phyloP scores from a whole-genome alignment of 352 stramenopile species.

The Pythium insidiosum region DNA sequence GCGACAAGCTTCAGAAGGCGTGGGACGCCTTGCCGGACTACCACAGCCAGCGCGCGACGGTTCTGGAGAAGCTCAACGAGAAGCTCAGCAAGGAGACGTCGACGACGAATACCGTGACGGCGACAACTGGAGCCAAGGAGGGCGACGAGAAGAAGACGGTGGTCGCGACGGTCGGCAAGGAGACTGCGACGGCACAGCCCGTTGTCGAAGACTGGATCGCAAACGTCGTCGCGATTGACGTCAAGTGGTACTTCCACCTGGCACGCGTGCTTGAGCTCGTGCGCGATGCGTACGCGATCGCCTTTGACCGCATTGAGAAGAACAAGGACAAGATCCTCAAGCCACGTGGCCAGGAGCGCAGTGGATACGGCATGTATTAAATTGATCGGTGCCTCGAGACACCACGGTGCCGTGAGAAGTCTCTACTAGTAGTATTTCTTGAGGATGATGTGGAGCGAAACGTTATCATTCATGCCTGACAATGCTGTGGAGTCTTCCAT shows the following conservation, averaged over 20 bases:
- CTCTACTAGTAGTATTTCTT: neutral
- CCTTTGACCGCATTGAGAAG: constrained; percentile 59
- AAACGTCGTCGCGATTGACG: constrained; percentile 60
- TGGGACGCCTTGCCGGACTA: constrained; percentile 75
- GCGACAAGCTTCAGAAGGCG: constrained; percentile 64
- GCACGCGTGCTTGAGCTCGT: constrained; percentile 55
- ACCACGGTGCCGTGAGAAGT: neutral
- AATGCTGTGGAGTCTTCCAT: no score
- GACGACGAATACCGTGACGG: constrained; percentile 46
- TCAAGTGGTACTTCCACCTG: constrained; percentile 85
- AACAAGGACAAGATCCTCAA: constrained; percentile 80
- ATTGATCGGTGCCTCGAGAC: neutral
- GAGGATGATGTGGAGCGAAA: no score
- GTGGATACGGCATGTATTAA: constrained; percentile 81
- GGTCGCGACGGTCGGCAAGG: constrained; percentile 48
- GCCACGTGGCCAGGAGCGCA: constrained; percentile 56
- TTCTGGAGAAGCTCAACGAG: constrained; percentile 65
- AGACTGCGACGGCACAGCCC: constrained; percentile 20
- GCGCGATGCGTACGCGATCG: constrained; percentile 71
- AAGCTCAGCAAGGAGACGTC: constrained; percentile 55
- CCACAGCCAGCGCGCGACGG: constrained; percentile 43
- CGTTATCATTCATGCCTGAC: no score
- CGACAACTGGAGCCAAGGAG: constrained; percentile 52
- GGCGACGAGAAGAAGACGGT: constrained; percentile 68
- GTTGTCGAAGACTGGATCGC: constrained; percentile 49